Percentiles rank a stretch among this genome's conserved stretches.
Evolutionary conservation across 116 monocot species (phyloP).

Genomic region (Cymodocea nodosa): DNA sequence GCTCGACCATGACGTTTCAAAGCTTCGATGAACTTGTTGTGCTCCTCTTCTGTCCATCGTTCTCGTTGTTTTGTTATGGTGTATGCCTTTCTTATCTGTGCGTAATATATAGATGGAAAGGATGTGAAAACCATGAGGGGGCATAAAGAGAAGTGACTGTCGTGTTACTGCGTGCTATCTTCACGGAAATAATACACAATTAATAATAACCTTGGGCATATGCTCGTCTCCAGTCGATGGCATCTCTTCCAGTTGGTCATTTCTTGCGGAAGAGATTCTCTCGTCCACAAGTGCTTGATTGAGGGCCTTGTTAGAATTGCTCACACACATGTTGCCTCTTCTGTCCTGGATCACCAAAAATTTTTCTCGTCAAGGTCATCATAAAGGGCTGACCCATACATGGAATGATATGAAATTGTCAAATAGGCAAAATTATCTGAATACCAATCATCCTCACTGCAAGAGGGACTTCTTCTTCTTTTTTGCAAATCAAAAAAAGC

Average conservation of each 20-base stretch:
- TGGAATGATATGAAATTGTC: no score
- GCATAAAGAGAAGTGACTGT: no score
- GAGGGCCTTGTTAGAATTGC: background rate
- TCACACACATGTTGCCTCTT: background rate
- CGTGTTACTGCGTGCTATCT: no score
- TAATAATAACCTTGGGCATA: background rate
- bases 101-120: background rate
- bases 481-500: background rate
- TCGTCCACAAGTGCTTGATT: background rate
- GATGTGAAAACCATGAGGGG: no score
- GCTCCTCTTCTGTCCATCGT: slow-evolving; percentile 85
- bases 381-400: background rate
- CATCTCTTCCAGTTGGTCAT: background rate
- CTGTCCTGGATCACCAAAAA: no score
- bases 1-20: slow-evolving; percentile 61
- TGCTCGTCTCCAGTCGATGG: background rate
- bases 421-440: no score
- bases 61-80: slow-evolving; percentile 77
- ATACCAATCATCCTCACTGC: background rate
- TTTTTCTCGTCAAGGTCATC: no score
- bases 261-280: no score
- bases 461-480: background rate
- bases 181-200: background rate
- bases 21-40: slow-evolving; percentile 75
- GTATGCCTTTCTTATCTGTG: slow-evolving; percentile 68